Conservation (phyloP, 345 rosid genomes). For the Rhodamnia argentea region DNA sequence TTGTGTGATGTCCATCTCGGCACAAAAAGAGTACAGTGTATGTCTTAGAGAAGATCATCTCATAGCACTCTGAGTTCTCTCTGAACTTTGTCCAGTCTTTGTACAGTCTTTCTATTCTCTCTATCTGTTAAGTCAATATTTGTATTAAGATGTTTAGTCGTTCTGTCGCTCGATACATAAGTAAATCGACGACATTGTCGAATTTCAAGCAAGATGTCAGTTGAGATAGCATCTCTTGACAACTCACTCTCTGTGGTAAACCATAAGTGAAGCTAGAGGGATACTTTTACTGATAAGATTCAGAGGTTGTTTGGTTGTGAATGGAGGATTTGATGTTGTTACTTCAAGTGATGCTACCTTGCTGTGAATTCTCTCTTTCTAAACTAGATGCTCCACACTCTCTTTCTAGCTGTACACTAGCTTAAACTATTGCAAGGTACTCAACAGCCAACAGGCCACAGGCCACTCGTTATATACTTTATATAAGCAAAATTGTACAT, state of each 20-base stretch:
- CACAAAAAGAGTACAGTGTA: neutral
- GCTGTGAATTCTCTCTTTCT: too few relatives aligned
- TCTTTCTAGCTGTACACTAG: too few relatives aligned
- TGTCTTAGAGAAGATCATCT: neutral
- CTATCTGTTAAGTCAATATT: neutral
- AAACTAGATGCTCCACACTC: too few relatives aligned
- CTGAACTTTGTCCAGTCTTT: neutral
- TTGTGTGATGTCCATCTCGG: neutral
- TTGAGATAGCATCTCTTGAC: neutral
- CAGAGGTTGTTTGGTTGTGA: neutral
- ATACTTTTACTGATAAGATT: neutral
- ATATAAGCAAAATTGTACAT: too few relatives aligned
- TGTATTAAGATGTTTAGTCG: neutral
- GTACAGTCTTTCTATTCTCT: neutral
- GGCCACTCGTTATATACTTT: too few relatives aligned
- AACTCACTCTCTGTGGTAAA: neutral
- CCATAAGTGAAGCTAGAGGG: neutral
- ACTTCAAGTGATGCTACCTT: too few relatives aligned
- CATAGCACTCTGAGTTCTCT: neutral
- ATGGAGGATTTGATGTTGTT: too few relatives aligned
- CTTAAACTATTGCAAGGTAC: too few relatives aligned
- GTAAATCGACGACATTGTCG: neutral
- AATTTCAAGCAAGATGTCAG: neutral
- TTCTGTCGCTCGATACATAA: neutral
- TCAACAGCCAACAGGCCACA: too few relatives aligned